Evolutionary conservation across 768 basidiomycete genomes (phyloP).

Genomic region (Coprinellus micaceus): DNA sequence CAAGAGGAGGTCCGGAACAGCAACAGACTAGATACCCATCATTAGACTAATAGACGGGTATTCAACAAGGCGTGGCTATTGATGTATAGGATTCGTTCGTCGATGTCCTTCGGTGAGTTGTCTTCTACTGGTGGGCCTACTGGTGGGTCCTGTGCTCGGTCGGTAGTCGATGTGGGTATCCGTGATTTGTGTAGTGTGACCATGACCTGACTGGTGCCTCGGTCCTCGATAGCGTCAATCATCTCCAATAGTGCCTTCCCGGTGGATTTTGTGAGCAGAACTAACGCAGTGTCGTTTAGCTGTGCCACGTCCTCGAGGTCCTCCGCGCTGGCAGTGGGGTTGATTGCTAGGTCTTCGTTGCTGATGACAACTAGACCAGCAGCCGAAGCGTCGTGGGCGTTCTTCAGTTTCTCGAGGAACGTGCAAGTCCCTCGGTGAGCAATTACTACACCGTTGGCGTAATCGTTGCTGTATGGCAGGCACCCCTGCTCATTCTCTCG

Average conservation of each 20-base stretch:
- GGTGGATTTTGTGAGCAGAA: constrained; percentile 51
- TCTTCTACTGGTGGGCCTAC: constrained; percentile 23
- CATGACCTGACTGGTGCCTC: constrained; percentile 45
- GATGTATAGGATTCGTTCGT: constrained; percentile 61
- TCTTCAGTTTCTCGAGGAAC: constrained; percentile 77
- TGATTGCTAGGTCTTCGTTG: constrained; percentile 54
- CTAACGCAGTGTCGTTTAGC: constrained; percentile 53
- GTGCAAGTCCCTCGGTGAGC: constrained; percentile 80
- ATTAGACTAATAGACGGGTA: constrained; percentile 62
- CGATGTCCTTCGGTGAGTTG: constrained; percentile 21
- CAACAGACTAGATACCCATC: constrained; percentile 6
- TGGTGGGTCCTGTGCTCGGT: too few relatives aligned
- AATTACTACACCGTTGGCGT: constrained; percentile 54
- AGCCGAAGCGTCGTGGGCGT: constrained; percentile 68
- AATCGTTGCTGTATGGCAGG: constrained; percentile 42
- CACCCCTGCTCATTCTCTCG: constrained; percentile 58
- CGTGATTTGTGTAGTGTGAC: constrained; percentile 42
- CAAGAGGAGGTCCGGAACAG: not conserved
- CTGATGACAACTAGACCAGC: constrained; percentile 76
- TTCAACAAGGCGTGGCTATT: constrained; percentile 76
- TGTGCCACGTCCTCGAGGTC: constrained; percentile 59
- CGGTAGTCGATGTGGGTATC: too few relatives aligned
- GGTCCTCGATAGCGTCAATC: constrained; percentile 47
- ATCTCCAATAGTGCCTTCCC: constrained; percentile 55
- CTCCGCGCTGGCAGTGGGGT: constrained; percentile 58